phyloP scores from a whole-genome alignment of 371 early-diverging fungal species.

The Catenaria anguillulae region DNA sequence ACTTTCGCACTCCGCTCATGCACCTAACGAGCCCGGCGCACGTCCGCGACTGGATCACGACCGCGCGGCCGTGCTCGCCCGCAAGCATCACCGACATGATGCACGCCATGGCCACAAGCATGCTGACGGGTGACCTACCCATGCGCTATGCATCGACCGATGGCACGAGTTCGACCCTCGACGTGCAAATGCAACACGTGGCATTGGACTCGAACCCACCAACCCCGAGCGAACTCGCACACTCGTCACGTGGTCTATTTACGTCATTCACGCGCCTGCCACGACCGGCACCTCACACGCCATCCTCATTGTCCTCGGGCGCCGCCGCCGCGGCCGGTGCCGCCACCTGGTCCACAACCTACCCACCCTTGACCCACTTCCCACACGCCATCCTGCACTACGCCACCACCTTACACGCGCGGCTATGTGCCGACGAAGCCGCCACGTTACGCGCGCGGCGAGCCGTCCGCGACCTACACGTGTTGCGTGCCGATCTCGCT shows the following conservation, averaged over 20 bases:
- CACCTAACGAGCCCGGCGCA: slow-evolving; percentile 15
- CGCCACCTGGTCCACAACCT: slow-evolving; percentile 10
- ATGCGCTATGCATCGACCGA: no score
- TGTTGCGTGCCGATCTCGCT: slow-evolving; percentile 25
- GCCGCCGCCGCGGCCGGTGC: slow-evolving; percentile 7
- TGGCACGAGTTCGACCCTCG: no score
- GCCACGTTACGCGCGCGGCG: slow-evolving; percentile 23
- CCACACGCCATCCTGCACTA: slow-evolving; percentile 34
- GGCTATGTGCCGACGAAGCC: slow-evolving; percentile 27
- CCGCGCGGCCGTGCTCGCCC: slow-evolving; percentile 7
- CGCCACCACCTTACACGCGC: slow-evolving; percentile 25
- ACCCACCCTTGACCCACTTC: slow-evolving; percentile 31
- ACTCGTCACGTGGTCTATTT: background rate
- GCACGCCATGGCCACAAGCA: slow-evolving; percentile 6
- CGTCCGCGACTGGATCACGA: slow-evolving; percentile 17
- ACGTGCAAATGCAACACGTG: no score
- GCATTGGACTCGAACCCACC: no score
- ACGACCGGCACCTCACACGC: no score
- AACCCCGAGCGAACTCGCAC: background rate
- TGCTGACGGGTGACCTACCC: no score
- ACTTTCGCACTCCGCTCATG: slow-evolving; percentile 19
- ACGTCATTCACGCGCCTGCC: slow-evolving; percentile 6
- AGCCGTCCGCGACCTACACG: slow-evolving; percentile 22
- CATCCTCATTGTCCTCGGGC: slow-evolving; percentile 14
- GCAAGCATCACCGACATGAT: background rate